A percentile compares a stretch with the other conserved stretches of the same genome.
Conservation (phyloP, 352 stramenopile genomes). For the Globisporangium perplexum region DNA sequence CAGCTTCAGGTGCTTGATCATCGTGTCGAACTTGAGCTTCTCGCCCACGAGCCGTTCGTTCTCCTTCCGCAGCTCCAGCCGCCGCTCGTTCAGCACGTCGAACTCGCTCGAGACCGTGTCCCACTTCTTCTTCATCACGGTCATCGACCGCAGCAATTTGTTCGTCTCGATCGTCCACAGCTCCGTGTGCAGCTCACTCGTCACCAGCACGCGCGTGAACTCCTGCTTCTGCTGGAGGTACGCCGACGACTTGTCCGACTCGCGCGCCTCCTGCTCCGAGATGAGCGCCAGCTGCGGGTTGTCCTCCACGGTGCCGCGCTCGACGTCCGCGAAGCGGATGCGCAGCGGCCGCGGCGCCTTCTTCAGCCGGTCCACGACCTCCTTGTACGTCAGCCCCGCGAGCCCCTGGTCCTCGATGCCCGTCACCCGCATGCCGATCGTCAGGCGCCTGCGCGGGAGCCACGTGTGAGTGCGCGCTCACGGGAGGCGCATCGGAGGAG, state of each 20-base stretch:
- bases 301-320: slow-evolving; percentile 71
- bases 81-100: slow-evolving; percentile 51
- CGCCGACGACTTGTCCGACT: slow-evolving; percentile 37
- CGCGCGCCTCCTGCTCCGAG: slow-evolving; percentile 17
- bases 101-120: slow-evolving; percentile 64
- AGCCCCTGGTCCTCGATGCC: slow-evolving; percentile 67
- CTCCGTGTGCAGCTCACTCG: slow-evolving; percentile 75
- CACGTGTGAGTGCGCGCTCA: background rate
- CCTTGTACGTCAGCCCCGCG: slow-evolving; percentile 75
- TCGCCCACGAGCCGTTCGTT: slow-evolving; percentile 66
- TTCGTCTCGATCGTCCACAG: slow-evolving; percentile 86
- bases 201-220: slow-evolving; percentile 75
- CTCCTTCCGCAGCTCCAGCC: slow-evolving; percentile 63
- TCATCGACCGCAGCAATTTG: slow-evolving; percentile 58
- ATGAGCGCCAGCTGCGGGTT: slow-evolving; percentile 35
- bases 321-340: slow-evolving; percentile 78
- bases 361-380: slow-evolving; percentile 77
- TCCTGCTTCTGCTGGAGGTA: slow-evolving; percentile 80
- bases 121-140: slow-evolving; percentile 62
- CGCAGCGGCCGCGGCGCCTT: slow-evolving; percentile 60
- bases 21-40: slow-evolving; percentile 64
- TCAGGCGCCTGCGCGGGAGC: slow-evolving; percentile 35
- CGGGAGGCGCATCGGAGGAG: too few species aligned
- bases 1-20: slow-evolving; percentile 81
- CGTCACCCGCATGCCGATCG: slow-evolving; percentile 81